Percentiles rank a stretch among this genome's conserved stretches.
These are phyloP conservation scores for Eremothecium sinecaudum DNA, from an alignment of 1,139 yeast species.

Conservation along the genomic window DNA sequence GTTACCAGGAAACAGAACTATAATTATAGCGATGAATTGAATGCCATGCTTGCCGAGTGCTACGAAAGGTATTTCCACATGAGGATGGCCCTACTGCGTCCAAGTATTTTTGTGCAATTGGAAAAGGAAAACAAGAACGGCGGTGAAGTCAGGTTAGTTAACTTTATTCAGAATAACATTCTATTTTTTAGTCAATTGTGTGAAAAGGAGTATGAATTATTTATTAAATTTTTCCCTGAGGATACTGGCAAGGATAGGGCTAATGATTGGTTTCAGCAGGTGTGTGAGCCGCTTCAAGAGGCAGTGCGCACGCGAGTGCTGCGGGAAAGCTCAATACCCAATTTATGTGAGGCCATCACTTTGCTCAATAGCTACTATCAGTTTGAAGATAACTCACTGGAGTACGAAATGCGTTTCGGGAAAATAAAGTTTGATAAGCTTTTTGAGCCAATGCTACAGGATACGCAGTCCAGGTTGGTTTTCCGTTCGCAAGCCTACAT, in stretches of 20 bases:
- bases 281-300: conserved; percentile 74
- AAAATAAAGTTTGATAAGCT: conserved; percentile 45
- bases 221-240: conserved; percentile 42
- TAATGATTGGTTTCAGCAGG: conserved; percentile 45
- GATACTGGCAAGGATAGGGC: conserved; percentile 19
- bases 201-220: conserved; percentile 52
- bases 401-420: conserved; percentile 24
- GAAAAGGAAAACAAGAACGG: conserved; percentile 24
- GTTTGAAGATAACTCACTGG: conserved; percentile 39
- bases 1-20: conserved; percentile 31
- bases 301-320: conserved; percentile 54
- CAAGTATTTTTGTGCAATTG: conserved; percentile 36
- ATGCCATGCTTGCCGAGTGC: conserved; percentile 44
- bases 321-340: conserved; percentile 56
- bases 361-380: conserved; percentile 62
- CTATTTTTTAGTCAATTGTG: conserved; percentile 50
- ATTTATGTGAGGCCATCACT: conserved; percentile 67
- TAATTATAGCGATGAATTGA: conserved; percentile 56
- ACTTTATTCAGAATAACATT: conserved; percentile 50
- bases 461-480: conserved; percentile 68
- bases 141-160: conserved; percentile 35
- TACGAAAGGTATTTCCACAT: conserved; percentile 51
- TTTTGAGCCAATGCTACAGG: conserved; percentile 63
- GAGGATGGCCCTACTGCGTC: conserved; percentile 41
- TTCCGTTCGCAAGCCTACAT: conserved; percentile 68